Conservation (phyloP, 2,329 filamentous ascomycete species). For the Ophiostoma sp. region DNA sequence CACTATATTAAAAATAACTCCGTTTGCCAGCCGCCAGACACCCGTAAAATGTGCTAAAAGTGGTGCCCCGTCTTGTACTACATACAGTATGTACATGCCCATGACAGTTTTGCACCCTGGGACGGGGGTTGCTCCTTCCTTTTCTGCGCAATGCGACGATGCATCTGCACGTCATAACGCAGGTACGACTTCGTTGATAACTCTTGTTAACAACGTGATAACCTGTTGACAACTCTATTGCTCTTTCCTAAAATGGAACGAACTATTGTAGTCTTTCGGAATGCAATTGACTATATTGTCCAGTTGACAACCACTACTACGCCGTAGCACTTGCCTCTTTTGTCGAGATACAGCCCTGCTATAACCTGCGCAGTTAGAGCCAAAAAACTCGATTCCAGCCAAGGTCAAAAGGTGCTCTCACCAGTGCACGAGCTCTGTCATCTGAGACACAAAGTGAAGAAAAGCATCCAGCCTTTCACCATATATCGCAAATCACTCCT, state of each 20-base stretch:
- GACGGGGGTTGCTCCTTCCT: neutral
- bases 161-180: constrained; percentile 4
- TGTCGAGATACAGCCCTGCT: neutral
- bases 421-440: neutral
- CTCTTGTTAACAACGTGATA: neutral
- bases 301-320: neutral
- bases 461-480: neutral
- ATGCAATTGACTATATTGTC: neutral
- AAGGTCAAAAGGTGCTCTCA: neutral
- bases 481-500: constrained; percentile 6
- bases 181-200: neutral
- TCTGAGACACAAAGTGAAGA: neutral
- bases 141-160: neutral
- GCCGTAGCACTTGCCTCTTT: neutral
- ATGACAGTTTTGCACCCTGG: neutral
- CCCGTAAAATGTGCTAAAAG: neutral
- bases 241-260: neutral
- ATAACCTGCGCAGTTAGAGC: neutral
- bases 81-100: neutral
- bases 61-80: neutral
- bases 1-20: too few relatives aligned
- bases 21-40: neutral
- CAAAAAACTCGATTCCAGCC: neutral
- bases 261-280: neutral
- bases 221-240: neutral